Conservation (phyloP, 2,329 filamentous ascomycete genomes). For the Aspergillus piperis region DNA sequence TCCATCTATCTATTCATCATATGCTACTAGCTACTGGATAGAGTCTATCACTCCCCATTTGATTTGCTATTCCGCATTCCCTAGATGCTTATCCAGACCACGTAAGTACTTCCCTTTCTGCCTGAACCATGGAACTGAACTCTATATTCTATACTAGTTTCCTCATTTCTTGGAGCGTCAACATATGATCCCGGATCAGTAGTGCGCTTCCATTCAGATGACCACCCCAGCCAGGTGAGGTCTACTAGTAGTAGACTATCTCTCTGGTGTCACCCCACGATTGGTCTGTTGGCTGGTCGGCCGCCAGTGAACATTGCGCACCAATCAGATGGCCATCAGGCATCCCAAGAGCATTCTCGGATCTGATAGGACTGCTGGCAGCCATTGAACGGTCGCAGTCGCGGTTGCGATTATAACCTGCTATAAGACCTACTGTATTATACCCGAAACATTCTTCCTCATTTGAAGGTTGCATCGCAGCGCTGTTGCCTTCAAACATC, state of each 20-base stretch:
- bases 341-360: background rate
- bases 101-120: background rate
- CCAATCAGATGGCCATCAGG: background rate
- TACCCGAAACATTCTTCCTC: background rate
- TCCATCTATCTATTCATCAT: background rate
- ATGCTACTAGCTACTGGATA: background rate
- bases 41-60: background rate
- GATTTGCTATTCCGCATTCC: too few relatives aligned
- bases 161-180: background rate
- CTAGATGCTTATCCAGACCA: too few relatives aligned
- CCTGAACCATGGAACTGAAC: background rate
- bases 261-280: background rate
- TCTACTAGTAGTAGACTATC: background rate
- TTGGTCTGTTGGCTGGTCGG: background rate
- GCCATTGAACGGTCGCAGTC: too few relatives aligned
- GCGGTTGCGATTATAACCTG: too few relatives aligned
- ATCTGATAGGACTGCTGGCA: background rate
- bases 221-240: background rate
- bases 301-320: background rate
- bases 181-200: background rate
- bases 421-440: too few relatives aligned
- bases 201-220: background rate
- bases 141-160: background rate
- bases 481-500: background rate
- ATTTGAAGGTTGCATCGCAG: background rate